Evolutionary conservation across 2,329 filamentous ascomycete species (phyloP).

Genomic region (Endothia cerciana): DNA sequence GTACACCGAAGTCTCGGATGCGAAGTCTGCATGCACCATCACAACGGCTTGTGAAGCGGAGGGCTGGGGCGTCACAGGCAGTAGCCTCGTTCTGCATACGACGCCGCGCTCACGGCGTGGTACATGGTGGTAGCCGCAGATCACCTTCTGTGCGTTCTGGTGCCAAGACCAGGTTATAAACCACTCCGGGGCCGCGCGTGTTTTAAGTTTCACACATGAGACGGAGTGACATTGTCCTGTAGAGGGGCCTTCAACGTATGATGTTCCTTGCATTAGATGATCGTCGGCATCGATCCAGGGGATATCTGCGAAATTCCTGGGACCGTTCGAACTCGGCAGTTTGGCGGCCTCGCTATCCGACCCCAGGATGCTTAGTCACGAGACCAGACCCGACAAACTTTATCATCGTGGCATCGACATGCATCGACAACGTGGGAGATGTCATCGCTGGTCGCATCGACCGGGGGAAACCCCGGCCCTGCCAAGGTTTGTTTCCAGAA

Average conservation of each 20-base stretch:
- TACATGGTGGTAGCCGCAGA: not conserved
- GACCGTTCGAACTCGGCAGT: not conserved
- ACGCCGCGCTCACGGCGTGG: not conserved
- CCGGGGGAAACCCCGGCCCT: not conserved
- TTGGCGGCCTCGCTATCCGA: not conserved
- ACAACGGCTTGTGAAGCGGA: not conserved
- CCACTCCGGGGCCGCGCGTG: not conserved
- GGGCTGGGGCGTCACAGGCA: not conserved
- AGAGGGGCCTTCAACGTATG: not conserved
- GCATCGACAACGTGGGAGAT: not conserved
- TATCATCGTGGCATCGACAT: not conserved
- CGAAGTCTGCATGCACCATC: too few relatives aligned
- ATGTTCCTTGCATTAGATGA: not conserved
- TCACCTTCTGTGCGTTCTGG: not conserved
- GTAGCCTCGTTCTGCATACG: not conserved
- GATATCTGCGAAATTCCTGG: not conserved
- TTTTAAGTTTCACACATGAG: not conserved
- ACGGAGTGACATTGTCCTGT: not conserved
- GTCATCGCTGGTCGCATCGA: not conserved
- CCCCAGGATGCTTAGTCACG: not conserved
- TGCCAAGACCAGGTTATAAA: not conserved
- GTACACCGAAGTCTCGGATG: not conserved
- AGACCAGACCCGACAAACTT: not conserved
- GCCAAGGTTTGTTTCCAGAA: conserved; percentile 3
- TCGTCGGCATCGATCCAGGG: not conserved